phyloP scores from a whole-genome alignment of 352 stramenopile species.

The Phytopythium mirpurense region DNA sequence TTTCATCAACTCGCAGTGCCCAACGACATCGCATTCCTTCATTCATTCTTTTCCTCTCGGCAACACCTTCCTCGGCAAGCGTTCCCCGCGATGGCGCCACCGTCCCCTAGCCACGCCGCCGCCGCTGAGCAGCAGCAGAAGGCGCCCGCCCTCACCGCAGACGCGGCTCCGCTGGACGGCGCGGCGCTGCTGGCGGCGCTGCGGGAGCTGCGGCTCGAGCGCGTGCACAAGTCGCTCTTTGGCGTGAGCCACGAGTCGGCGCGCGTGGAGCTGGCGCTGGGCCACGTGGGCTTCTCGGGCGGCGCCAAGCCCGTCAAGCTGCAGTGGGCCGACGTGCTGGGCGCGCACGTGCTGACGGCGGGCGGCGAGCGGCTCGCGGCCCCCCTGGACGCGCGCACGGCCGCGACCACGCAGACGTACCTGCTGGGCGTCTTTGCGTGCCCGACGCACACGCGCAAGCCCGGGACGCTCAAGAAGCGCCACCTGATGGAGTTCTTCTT shows the following conservation, averaged over 20 bases:
- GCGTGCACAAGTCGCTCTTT: conserved; percentile 25
- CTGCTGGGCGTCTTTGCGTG: conserved; percentile 44
- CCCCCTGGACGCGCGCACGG: conserved; percentile 11
- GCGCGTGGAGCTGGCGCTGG: conserved; percentile 19
- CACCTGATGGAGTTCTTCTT: conserved; percentile 41
- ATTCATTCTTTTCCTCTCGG: no score
- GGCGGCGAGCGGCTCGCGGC: conserved; percentile 29
- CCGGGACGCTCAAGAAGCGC: conserved; percentile 30
- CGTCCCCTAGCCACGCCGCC: no score
- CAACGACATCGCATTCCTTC: no score
- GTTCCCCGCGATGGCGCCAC: no score
- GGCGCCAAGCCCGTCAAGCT: conserved; percentile 16
- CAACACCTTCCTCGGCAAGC: no score
- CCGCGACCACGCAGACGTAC: conserved; percentile 19
- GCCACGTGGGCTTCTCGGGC: conserved; percentile 14
- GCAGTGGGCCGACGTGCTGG: conserved; percentile 44
- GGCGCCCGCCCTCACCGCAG: no score
- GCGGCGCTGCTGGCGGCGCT: neutral
- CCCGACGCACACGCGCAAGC: conserved; percentile 20
- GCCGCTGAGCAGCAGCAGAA: no score
- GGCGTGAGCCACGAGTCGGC: conserved; percentile 17
- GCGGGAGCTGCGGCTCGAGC: conserved; percentile 18
- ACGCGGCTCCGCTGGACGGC: neutral
- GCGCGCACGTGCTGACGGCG: conserved; percentile 42
- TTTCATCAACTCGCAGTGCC: no score